Evolutionary conservation across 2,329 filamentous ascomycete species (phyloP).

Genomic region (Alternaria solani): DNA sequence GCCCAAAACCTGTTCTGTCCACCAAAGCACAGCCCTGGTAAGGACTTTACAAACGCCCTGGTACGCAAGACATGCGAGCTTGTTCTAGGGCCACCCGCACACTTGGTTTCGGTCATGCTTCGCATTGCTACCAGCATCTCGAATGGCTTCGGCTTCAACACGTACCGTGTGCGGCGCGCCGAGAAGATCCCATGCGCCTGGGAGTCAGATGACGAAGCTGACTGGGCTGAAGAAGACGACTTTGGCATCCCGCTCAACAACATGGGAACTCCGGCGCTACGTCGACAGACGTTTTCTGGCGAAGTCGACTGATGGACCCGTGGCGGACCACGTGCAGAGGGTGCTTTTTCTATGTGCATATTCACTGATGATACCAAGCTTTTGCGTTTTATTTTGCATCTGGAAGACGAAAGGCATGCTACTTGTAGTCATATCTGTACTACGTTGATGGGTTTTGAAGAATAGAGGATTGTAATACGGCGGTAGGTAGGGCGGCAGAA

Average conservation of each 20-base stretch:
- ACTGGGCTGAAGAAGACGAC: conserved; percentile 65
- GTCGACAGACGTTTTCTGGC: conserved; percentile 33
- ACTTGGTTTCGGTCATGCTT: conserved; percentile 80
- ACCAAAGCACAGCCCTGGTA: conserved; percentile 48
- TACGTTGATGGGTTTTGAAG: conserved; percentile 21
- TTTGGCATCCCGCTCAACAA: conserved; percentile 59
- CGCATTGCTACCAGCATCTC: conserved; percentile 80
- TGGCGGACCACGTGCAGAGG: conserved; percentile 9
- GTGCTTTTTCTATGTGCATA: conserved; percentile 21
- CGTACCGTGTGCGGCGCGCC: conserved; percentile 41
- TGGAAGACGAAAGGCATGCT: conserved; percentile 30
- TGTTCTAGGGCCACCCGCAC: conserved; percentile 79
- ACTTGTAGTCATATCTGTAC: conserved; percentile 25
- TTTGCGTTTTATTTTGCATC: conserved; percentile 32
- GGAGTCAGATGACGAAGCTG: conserved; percentile 65
- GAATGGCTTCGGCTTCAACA: conserved; percentile 50
- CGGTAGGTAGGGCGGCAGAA: conserved; percentile 8
- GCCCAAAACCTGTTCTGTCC: conserved; percentile 71
- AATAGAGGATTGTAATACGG: conserved; percentile 31
- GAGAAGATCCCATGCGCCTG: conserved; percentile 60
- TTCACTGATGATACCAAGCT: conserved; percentile 29
- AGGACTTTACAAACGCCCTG: conserved; percentile 62
- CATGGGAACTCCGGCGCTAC: conserved; percentile 32
- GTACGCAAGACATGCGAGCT: conserved; percentile 80
- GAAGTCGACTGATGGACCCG: conserved; percentile 37